Percentiles rank a stretch among this genome's conserved stretches.
Evolutionary conservation across 768 basidiomycete species (phyloP).

Genomic region (Boletus coccyginus): DNA sequence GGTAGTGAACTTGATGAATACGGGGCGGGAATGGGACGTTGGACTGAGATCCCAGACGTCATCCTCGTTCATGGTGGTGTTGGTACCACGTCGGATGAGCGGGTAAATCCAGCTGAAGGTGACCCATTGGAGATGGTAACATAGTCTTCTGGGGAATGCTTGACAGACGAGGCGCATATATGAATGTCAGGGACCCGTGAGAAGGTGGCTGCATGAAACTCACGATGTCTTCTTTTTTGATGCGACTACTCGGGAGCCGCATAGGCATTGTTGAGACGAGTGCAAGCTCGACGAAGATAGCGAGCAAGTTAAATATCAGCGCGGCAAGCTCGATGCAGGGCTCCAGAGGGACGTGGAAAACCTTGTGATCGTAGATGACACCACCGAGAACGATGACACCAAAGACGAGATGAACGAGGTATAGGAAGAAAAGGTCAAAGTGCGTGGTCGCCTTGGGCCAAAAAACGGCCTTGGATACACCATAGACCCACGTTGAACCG

Average conservation of each 20-base stretch:
- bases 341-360: conserved; percentile 44
- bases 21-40: conserved; percentile 59
- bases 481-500: conserved; percentile 65
- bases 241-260: too few species aligned
- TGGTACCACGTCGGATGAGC: conserved; percentile 49
- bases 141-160: conserved; percentile 65
- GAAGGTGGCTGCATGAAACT: conserved; percentile 23
- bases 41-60: conserved; percentile 75
- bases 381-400: conserved; percentile 53
- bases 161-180: conserved; percentile 21
- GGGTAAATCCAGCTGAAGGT: conserved; percentile 73
- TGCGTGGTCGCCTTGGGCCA: conserved; percentile 57
- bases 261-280: too few species aligned
- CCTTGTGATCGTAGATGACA: conserved; percentile 47
- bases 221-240: conserved; percentile 64
- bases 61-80: conserved; percentile 59
- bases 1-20: conserved; percentile 49
- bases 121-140: conserved; percentile 66
- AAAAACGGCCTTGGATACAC: conserved; percentile 51
- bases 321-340: conserved; percentile 21
- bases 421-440: conserved; percentile 61
- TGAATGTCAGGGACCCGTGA: background rate
- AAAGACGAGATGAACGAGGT: conserved; percentile 44
- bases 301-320: conserved; percentile 43
- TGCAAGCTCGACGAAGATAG: too few species aligned